Evolutionary conservation across 1,284 basidiomycete species (phyloP).

Genomic region (Bjerkandera adusta): DNA sequence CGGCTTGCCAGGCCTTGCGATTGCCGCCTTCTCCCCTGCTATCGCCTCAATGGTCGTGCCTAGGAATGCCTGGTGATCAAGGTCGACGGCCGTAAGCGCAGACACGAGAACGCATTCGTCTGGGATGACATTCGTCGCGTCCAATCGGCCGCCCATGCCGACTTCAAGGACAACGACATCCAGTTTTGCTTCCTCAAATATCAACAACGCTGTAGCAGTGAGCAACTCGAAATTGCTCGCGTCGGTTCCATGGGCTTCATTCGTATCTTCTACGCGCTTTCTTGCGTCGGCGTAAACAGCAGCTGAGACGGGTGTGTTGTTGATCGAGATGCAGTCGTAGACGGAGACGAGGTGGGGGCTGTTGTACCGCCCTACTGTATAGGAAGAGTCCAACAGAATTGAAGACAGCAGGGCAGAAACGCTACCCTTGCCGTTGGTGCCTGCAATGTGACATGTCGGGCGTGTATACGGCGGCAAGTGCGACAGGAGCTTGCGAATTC

Average conservation of each 20-base stretch:
- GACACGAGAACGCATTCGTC: constrained; percentile 73
- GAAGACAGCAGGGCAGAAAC: constrained; percentile 84
- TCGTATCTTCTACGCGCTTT: constrained; percentile 48
- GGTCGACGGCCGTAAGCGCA: constrained; percentile 81
- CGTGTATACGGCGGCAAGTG: constrained; percentile 67
- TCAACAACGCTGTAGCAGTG: constrained; percentile 70
- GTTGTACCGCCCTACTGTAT: constrained; percentile 85
- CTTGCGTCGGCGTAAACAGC: constrained; percentile 52
- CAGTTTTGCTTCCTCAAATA: constrained; percentile 67
- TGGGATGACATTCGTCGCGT: constrained; percentile 91
- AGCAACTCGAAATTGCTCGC: constrained; percentile 87
- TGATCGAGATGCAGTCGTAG: constrained; percentile 77
- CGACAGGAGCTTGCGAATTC: constrained; percentile 60
- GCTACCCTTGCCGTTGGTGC: constrained; percentile 98
- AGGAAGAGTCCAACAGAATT: constrained; percentile 59
- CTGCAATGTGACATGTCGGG: constrained; percentile 90
- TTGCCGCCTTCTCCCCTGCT: constrained; percentile 82
- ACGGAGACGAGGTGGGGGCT: constrained; percentile 87
- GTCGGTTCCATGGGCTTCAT: constrained; percentile 42
- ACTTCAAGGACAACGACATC: constrained; percentile 92
- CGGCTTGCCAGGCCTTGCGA: constrained; percentile 67
- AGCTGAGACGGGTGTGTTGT: constrained; percentile 52
- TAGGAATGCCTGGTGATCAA: constrained; percentile 92
- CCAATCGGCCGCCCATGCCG: constrained; percentile 90
- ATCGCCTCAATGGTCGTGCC: constrained; percentile 79